Base-by-base conservation (phyloP, 2,329 filamentous ascomycete species). In the Coleophoma crateriformis region DNA sequence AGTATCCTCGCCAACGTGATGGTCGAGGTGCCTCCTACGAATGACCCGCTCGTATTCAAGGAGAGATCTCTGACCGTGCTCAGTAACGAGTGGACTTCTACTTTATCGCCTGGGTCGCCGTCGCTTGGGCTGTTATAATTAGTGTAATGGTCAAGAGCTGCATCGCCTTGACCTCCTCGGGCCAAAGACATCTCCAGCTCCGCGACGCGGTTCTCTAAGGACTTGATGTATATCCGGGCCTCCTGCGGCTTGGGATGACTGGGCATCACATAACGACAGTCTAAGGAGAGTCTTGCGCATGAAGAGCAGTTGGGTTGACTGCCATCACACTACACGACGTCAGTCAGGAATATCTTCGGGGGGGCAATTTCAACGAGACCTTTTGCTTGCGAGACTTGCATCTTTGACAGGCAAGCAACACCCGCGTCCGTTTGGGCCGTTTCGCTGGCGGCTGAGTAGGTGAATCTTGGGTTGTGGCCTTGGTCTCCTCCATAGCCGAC, bases 221-320 rank as follows among this genome's bases (percentile, higher is more conserved):
- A 50, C 20, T 51, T 54, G 46, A 54, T 54, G 32, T 51, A 54
- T 33, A 54, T 37, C 43, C 48, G 51, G 7, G 42, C 43, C 33
- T 54, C 46, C 14, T 39, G 39, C 6, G 52, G 43, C 35, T 54
- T 51, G 14, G 47, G 52, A 27, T 49, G 33, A 15, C 40, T 45
- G 8, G 46, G 52, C 34, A 48, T 47, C 27, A 49, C 46, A 46
- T 54, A 54, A 20, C 46, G 49, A 34, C 52, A 54, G 10, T 47
- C 43, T 13, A 54, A 34, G 11, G 42, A 39, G 15, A 54, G 34
- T 33, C 44, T 47, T 6, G 33, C 37, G 33, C 52, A 54, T 33
- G 35, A 46, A 15, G 49, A 35, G 47, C 52, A 54, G 13, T 47
- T 49, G n/a, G 46, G 45, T 43, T 53, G 51, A 41, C 37, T 33